phyloP scores from a whole-genome alignment of 2,329 filamentous ascomycete genomes.

The Diaporthe ilicicola region DNA sequence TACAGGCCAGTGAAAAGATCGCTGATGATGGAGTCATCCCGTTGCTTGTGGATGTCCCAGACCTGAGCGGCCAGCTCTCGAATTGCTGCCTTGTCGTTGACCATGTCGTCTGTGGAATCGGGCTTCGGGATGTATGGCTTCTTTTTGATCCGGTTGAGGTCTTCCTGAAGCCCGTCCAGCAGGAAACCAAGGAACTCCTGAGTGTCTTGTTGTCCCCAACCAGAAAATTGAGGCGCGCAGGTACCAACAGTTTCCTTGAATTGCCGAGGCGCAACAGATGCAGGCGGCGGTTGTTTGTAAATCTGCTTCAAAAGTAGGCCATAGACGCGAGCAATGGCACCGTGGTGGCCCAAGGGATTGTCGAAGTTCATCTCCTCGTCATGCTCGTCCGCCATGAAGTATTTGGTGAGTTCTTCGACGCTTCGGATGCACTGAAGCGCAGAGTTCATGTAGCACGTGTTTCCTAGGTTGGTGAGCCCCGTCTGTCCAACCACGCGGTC shows the following conservation, averaged over 20 bases:
- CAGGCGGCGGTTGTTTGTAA: conserved; percentile 72
- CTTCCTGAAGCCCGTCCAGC: conserved; percentile 93
- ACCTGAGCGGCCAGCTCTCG: conserved; percentile 86
- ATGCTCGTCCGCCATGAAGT: conserved; percentile 82
- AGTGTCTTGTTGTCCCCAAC: conserved; percentile 95
- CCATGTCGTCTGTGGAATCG: conserved; percentile 96
- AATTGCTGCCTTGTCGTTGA: conserved; percentile 82
- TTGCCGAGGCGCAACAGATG: conserved; percentile 78
- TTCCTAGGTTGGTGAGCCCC: conserved; percentile 89
- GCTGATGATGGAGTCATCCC: conserved; percentile 94
- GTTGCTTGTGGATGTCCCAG: conserved; percentile 89
- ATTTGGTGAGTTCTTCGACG: conserved; percentile 91
- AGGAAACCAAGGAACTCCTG: conserved; percentile 97
- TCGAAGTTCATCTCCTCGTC: conserved; percentile 82
- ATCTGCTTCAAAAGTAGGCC: conserved; percentile 79
- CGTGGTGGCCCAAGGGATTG: conserved; percentile 87
- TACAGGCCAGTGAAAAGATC: conserved; percentile 98
- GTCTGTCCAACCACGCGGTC: conserved; percentile 79
- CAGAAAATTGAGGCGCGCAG: conserved; percentile 86
- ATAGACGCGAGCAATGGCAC: conserved; percentile 87
- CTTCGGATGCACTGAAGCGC: conserved; percentile 93
- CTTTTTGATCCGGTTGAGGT: conserved; percentile 90
- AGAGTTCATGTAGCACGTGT: conserved; percentile 99
- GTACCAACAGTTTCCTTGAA: conserved; percentile 87
- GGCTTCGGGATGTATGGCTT: conserved; percentile 99